Conservation (phyloP, 305 asterid species). For the Plantago lanceolata region DNA sequence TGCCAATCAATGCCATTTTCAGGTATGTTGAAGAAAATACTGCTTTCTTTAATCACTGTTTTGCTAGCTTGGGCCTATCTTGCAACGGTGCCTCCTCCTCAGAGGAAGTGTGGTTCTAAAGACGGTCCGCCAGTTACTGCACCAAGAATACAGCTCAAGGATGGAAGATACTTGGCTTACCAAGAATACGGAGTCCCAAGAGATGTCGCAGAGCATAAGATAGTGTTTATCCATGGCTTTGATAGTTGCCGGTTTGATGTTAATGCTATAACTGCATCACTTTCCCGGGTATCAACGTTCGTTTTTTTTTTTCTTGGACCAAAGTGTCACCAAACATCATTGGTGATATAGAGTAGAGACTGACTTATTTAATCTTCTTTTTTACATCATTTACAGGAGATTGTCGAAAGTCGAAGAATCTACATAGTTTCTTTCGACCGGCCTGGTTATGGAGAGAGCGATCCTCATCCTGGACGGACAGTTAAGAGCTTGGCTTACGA, state of each 20-base stretch:
- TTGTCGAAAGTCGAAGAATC: constrained; percentile 46
- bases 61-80: constrained; percentile 47
- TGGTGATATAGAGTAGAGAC: too few relatives aligned
- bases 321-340: too few relatives aligned
- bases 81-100: constrained; percentile 42
- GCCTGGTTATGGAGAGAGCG: constrained; percentile 91
- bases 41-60: constrained; percentile 34
- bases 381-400: constrained; percentile 32
- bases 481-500: constrained; percentile 50
- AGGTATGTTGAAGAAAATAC: constrained; percentile 41
- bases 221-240: constrained; percentile 46
- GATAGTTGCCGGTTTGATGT: constrained; percentile 41
- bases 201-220: constrained; percentile 42
- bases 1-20: constrained; percentile 6
- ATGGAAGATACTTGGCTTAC: constrained; percentile 56
- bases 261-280: constrained; percentile 30
- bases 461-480: constrained; percentile 56
- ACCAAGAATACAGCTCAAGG: constrained; percentile 47
- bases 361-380: neutral
- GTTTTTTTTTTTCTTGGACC: too few relatives aligned
- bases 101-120: constrained; percentile 41
- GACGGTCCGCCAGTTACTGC: constrained; percentile 51
- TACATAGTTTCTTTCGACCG: constrained; percentile 71
- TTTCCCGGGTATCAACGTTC: too few relatives aligned
- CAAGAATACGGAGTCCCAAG: constrained; percentile 44